A percentile compares a stretch with the other conserved stretches of the same genome.
phyloP scores from a whole-genome alignment of 1,139 yeast species.

The Kodamaea derodonti region DNA sequence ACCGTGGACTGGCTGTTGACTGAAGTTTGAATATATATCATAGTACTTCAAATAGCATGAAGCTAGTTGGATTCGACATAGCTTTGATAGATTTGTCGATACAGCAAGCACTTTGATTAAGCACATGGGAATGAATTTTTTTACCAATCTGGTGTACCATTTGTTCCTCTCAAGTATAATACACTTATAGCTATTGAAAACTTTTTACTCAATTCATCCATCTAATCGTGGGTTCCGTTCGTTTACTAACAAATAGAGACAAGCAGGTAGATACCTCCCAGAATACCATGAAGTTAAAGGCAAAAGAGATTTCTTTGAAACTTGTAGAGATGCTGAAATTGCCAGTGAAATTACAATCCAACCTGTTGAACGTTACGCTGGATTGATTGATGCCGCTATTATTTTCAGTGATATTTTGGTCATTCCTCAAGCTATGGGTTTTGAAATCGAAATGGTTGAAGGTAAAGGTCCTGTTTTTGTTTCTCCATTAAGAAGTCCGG shows the following conservation, averaged over 20 bases:
- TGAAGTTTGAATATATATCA: no score
- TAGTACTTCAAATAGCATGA: no score
- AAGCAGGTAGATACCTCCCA: slow-evolving; percentile 85
- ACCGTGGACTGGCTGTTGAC: no score
- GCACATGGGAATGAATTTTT: no score
- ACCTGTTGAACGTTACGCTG: slow-evolving; percentile 87
- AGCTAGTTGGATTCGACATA: no score
- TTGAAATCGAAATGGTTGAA: slow-evolving; percentile 89
- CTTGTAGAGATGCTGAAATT: slow-evolving; percentile 88
- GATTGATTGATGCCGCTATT: slow-evolving; percentile 92
- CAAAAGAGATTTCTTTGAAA: slow-evolving; percentile 84
- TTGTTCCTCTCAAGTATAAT: no score
- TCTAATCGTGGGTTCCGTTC: no score
- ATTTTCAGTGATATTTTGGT: slow-evolving; percentile 93
- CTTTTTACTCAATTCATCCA: no score
- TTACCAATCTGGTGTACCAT: no score
- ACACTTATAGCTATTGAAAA: no score
- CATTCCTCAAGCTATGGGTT: slow-evolving; percentile 98
- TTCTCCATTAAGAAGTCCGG: slow-evolving; percentile 74
- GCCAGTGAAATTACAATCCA: slow-evolving; percentile 95
- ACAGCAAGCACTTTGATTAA: no score
- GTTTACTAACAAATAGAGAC: slow-evolving; percentile 48
- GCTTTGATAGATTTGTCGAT: no score
- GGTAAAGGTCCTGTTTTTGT: slow-evolving; percentile 95
- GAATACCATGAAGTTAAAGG: slow-evolving; percentile 91